Evolutionary conservation across 1,284 basidiomycete genomes (phyloP).

Genomic region (Boletus hoseneyae): DNA sequence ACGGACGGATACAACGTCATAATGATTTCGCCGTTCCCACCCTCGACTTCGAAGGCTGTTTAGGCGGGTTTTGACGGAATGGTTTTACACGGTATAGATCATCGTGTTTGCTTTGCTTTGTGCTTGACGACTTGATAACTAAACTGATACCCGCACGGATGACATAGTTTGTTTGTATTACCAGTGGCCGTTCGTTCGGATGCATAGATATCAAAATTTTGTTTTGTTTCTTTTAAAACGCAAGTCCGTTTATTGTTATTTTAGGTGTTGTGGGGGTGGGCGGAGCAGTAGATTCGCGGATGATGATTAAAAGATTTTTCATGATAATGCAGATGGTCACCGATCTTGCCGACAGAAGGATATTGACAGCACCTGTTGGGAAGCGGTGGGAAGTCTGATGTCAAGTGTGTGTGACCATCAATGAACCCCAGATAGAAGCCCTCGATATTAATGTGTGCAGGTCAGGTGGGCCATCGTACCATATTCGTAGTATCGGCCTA

Average conservation of each 20-base stretch:
- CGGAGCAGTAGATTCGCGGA: not conserved
- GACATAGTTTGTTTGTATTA: conserved; percentile 23
- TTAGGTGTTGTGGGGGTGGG: not conserved
- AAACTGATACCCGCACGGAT: conserved; percentile 30
- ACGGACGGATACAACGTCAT: conserved; percentile 20
- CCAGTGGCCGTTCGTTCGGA: conserved; percentile 15
- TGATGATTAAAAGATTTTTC: not conserved
- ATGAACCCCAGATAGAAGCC: conserved; percentile 13
- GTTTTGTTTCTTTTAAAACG: conserved; percentile 1
- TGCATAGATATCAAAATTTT: conserved; percentile 23
- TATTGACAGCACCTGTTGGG: conserved; percentile 2
- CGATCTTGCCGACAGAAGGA: conserved; percentile 1
- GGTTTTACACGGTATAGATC: conserved; percentile 10
- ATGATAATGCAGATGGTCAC: not conserved
- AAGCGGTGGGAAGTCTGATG: conserved; percentile 2
- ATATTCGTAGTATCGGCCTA: not conserved
- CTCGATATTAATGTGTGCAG: not conserved
- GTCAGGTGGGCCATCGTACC: not conserved
- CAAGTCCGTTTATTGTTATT: not conserved
- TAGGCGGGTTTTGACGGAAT: conserved; percentile 43
- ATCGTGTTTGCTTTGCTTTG: conserved; percentile 5
- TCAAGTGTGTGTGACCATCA: conserved; percentile 12
- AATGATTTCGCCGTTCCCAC: conserved; percentile 31
- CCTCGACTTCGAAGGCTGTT: conserved; percentile 40
- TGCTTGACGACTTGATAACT: conserved; percentile 15